Evolutionary conservation across 192 early-diverging fungal species (phyloP).

Genomic region (Coemansia sp.): DNA sequence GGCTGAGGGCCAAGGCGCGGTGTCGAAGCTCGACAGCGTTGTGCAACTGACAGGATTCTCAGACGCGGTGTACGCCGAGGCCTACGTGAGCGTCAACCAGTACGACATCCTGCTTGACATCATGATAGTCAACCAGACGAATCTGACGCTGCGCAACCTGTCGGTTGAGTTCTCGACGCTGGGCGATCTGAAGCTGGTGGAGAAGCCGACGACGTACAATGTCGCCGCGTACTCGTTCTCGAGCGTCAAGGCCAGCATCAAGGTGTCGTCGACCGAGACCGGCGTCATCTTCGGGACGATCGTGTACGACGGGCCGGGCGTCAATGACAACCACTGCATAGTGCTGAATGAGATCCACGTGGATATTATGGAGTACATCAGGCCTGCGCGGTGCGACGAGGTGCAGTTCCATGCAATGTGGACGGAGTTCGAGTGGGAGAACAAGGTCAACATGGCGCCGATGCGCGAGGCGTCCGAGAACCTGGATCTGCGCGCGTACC

Average conservation of each 20-base stretch:
- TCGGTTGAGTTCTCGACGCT: constrained; percentile 98
- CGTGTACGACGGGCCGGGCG: constrained; percentile 94
- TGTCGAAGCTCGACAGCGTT: constrained; percentile 91
- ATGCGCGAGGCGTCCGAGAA: constrained; percentile 65
- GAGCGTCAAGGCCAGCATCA: constrained; percentile 94
- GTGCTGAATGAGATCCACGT: constrained; percentile 98
- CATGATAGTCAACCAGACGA: constrained; percentile 96
- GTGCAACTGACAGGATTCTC: constrained; percentile 97
- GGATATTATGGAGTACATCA: constrained; percentile 99
- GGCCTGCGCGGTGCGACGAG: constrained; percentile 85
- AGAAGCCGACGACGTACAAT: constrained; percentile 85
- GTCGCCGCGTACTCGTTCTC: constrained; percentile 91
- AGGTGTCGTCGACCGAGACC: constrained; percentile 97
- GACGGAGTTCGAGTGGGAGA: constrained; percentile 99
- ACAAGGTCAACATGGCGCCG: constrained; percentile 98
- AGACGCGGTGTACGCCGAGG: constrained; percentile 98
- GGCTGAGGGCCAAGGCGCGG: constrained; percentile 63
- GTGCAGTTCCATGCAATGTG: constrained; percentile 97
- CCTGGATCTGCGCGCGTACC: constrained; percentile 82
- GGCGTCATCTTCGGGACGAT: constrained; percentile 99
- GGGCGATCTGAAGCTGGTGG: constrained; percentile 96
- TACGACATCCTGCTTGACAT: constrained; percentile 96
- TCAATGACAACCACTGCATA: constrained; percentile 87
- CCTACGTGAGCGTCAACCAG: constrained; percentile 95
- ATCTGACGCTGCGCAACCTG: constrained; percentile 91